Evolutionary conservation across 2,329 filamentous ascomycete species (phyloP).

Genomic region (Arthrobotrys entomopaga): DNA sequence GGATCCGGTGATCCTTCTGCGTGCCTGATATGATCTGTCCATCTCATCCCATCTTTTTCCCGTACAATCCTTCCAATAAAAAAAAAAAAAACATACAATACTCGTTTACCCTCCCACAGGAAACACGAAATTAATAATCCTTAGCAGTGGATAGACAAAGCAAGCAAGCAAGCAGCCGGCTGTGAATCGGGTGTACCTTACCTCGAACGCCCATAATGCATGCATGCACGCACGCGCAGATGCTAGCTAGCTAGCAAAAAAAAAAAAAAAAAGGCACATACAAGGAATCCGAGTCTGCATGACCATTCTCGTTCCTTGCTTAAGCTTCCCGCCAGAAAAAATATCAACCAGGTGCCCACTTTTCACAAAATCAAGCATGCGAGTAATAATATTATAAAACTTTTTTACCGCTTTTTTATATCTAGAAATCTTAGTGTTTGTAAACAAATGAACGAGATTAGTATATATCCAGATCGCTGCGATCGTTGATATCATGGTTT

Average conservation of each 20-base stretch:
- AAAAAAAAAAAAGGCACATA: no score
- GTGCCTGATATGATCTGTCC: neutral
- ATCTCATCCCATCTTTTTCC: neutral
- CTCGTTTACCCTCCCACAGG: neutral
- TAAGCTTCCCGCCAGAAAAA: neutral
- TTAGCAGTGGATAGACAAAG: conserved; percentile 12
- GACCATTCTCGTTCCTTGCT: conserved; percentile 7
- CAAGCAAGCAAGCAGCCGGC: neutral
- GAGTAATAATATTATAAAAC: neutral
- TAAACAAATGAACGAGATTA: neutral
- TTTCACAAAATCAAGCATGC: no score
- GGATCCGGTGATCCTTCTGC: conserved; percentile 6
- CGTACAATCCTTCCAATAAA: neutral
- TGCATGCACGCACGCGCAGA: conserved; percentile 2
- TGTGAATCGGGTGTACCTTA: conserved; percentile 29
- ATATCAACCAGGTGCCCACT: neutral
- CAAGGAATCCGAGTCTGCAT: conserved; percentile 15
- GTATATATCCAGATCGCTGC: neutral
- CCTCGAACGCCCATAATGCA: conserved; percentile 14
- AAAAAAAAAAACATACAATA: neutral
- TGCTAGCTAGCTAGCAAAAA: conserved; percentile 1
- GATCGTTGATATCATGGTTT: neutral
- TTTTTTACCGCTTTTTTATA: no score
- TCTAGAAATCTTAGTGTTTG: no score
- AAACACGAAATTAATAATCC: neutral